phyloP scores from a whole-genome alignment of 2,329 filamentous ascomycete species.

The Rhinocladiella similis region DNA sequence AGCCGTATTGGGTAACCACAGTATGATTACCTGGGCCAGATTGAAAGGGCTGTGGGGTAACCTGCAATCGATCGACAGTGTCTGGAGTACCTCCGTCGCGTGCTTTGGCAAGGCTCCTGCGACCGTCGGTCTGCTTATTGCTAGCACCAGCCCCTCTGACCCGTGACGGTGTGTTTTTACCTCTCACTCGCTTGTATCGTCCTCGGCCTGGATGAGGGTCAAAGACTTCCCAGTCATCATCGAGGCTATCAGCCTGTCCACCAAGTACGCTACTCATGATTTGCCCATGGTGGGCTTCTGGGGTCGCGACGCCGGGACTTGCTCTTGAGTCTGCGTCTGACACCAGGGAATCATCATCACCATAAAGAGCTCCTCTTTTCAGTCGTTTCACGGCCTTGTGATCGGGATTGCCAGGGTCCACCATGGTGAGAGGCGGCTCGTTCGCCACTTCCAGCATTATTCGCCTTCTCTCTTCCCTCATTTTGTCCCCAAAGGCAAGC shows the following conservation, averaged over 20 bases:
- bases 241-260: conserved; percentile 32
- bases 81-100: conserved; percentile 39
- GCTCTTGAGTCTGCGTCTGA: conserved; percentile 29
- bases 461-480: conserved; percentile 49
- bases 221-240: conserved; percentile 43
- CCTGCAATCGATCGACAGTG: conserved; percentile 19
- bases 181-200: conserved; percentile 39
- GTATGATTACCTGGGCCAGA: conserved; percentile 45
- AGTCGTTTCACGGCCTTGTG: conserved; percentile 44
- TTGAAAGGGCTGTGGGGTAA: conserved; percentile 33
- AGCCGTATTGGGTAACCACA: conserved; percentile 41
- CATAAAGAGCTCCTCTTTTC: conserved; percentile 40
- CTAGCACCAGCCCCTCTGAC: conserved; percentile 38
- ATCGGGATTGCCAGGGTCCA: conserved; percentile 34
- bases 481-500: conserved; percentile 49
- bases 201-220: conserved; percentile 37
- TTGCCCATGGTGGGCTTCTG: conserved; percentile 19
- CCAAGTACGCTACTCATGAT: conserved; percentile 21
- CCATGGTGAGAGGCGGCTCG: conserved; percentile 34
- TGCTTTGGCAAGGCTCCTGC: conserved; percentile 44
- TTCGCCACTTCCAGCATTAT: conserved; percentile 44
- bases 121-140: conserved; percentile 26
- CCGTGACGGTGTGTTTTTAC: conserved; percentile 30
- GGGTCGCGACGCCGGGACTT: conserved; percentile 25
- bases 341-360: conserved; percentile 25